Base-by-base conservation (phyloP, 139 green algal species). In the Trebouxia sp. region DNA sequence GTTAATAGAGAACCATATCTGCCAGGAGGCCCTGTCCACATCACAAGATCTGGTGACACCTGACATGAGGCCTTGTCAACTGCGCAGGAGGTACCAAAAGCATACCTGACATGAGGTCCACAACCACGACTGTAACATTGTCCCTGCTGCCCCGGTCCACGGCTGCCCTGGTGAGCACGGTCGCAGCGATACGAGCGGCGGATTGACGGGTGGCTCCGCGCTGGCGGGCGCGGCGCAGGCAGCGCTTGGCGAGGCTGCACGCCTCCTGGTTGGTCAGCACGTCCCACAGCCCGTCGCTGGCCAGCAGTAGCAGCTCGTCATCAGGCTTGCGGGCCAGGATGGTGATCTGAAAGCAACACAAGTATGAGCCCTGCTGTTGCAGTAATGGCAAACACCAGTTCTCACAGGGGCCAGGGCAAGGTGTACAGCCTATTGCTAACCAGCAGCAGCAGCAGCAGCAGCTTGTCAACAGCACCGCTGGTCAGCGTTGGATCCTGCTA, bases 201-300 rank as follows among this genome's bases (percentile, higher is more conserved):
- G 65, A 78, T 24, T 82, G 80, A 37, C 79, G 67, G 1, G 75
- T 79, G n/a, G 83, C 83, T 6, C 88, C 87, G 0, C 82, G 51
- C 41, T 88, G 82, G 24, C 80, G 67, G 1, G 86, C 83, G 1
- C 87, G 79, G 15, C 79, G 37, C 78, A 95, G 84, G 74, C 82
- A 88, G 72, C 88, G 87, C 80, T 90, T 86, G 22, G 91, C 91
- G 79, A 93, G 83, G 39, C 85, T 86, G 30, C 85, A 87, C 9
- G 91, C 90, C 83, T 96, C 91, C 77, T 95, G 87, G 79, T 93
- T 94, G 75, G 51, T 83, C 70, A 96, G 83, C 50, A 91, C 92
- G 47, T 96, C 92, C 92, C 92, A 96, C 58, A 96, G 69, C 3
- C 92, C 92, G 65, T 96, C 92, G 28, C 76, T 89, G 42, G 89